phyloP scores from a whole-genome alignment of 1,284 basidiomycete genomes.

The Volvariella surrecta region DNA sequence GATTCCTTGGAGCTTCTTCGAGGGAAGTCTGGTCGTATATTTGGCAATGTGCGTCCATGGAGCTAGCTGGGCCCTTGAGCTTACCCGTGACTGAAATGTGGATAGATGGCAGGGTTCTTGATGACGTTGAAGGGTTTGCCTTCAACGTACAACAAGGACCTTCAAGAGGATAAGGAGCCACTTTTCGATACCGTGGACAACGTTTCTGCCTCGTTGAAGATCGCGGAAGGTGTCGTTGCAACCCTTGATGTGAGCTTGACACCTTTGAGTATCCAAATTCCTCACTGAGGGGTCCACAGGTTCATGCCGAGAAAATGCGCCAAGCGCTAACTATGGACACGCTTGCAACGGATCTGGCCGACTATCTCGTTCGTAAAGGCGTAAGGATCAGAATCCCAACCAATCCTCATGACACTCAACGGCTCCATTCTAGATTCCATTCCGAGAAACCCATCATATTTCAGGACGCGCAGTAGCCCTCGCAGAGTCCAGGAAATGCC shows the following conservation, averaged over 20 bases:
- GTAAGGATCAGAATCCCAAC: constrained; percentile 38
- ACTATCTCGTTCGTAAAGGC: constrained; percentile 97
- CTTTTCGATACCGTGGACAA: constrained; percentile 94
- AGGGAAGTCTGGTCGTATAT: constrained; percentile 91
- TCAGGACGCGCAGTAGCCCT: constrained; percentile 94
- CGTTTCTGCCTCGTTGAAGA: constrained; percentile 82
- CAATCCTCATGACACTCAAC: constrained; percentile 5
- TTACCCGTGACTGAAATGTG: constrained; percentile 8
- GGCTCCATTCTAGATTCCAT: constrained; percentile 55
- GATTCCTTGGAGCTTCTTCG: constrained; percentile 93
- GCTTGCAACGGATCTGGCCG: constrained; percentile 94
- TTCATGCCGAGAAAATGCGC: constrained; percentile 86
- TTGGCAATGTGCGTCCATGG: constrained; percentile 62
- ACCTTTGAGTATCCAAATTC: neutral
- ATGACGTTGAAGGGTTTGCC: constrained; percentile 97
- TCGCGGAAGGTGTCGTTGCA: constrained; percentile 90
- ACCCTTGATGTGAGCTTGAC: constrained; percentile 63
- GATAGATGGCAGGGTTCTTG: constrained; percentile 93
- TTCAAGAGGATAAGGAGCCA: constrained; percentile 98
- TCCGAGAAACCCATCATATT: constrained; percentile 98
- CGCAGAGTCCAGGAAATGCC: constrained; percentile 77
- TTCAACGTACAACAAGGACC: constrained; percentile 98
- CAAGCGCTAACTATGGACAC: constrained; percentile 93
- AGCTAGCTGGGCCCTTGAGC: too few species aligned
- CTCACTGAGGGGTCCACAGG: constrained; percentile 32